phyloP scores from a whole-genome alignment of 2,329 filamentous ascomycete genomes.

The Colletotrichum tropicicola region DNA sequence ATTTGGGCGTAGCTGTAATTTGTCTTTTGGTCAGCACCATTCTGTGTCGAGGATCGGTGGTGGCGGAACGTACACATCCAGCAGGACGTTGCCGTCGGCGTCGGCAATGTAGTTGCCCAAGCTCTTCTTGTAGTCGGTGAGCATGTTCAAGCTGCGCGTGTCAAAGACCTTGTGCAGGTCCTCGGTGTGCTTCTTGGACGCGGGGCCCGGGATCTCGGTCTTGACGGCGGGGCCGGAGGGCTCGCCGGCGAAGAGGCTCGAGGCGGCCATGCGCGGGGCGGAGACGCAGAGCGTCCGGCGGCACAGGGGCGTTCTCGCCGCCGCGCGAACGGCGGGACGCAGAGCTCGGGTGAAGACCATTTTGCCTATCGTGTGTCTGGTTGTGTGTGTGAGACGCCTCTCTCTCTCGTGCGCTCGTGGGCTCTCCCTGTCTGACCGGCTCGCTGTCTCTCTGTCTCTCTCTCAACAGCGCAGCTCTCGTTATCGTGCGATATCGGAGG shows the following conservation, averaged over 20 bases:
- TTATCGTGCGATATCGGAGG: conserved; percentile 19
- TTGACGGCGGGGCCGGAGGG: conserved; percentile 62
- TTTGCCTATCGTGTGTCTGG: not conserved
- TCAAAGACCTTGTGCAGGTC: conserved; percentile 85
- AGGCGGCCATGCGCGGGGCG: conserved; percentile 25
- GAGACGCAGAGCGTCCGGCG: conserved; percentile 25
- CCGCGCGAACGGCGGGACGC: conserved; percentile 25
- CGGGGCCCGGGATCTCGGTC: conserved; percentile 78
- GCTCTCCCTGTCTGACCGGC: not conserved
- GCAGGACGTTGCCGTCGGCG: conserved; percentile 74
- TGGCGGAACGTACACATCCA: conserved; percentile 69
- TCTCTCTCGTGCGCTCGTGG: not conserved
- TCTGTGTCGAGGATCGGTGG: not conserved
- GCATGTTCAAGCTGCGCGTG: conserved; percentile 85
- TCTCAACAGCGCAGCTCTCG: not conserved
- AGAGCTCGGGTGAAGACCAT: conserved; percentile 29
- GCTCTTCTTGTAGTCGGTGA: conserved; percentile 78
- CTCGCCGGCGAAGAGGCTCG: conserved; percentile 55
- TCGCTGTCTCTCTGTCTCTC: not conserved
- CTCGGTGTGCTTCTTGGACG: conserved; percentile 73
- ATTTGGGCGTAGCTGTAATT: conserved; percentile 81
- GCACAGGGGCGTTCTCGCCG: not conserved
- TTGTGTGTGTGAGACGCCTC: not conserved
- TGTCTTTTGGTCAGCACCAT: not conserved
- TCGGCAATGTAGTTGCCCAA: conserved; percentile 84